Percentiles rank a stretch among this genome's conserved stretches.
Evolutionary conservation across 2,329 filamentous ascomycete genomes (phyloP).

Genomic region (Lachnellula suecica): DNA sequence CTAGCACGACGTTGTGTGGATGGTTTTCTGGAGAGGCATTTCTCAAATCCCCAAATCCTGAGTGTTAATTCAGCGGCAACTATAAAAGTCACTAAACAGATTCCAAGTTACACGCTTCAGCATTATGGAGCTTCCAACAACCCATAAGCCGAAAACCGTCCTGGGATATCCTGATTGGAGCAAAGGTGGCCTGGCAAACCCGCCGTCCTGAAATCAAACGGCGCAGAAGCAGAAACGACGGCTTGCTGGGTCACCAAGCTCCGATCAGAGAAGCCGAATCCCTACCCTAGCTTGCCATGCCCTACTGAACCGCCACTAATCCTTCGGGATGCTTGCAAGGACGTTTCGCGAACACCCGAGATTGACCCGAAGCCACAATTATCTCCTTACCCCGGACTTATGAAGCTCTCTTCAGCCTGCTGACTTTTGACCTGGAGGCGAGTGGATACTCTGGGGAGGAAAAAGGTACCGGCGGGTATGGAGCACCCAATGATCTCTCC

Average conservation of each 20-base stretch:
- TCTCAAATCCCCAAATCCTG: background rate
- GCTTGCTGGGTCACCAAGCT: background rate
- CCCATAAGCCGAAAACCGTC: background rate
- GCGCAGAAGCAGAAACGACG: background rate
- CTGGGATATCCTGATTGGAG: background rate
- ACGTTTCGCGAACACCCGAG: background rate
- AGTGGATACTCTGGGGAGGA: background rate
- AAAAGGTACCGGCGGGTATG: background rate
- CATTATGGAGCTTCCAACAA: background rate
- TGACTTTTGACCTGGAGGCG: background rate
- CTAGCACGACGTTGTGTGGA: background rate
- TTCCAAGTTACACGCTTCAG: too few relatives aligned
- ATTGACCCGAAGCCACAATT: constrained; percentile 3
- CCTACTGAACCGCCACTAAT: background rate
- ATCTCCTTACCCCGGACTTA: constrained; percentile 2
- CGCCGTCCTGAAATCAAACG: background rate
- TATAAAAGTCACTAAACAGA: too few relatives aligned
- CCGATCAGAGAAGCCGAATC: background rate
- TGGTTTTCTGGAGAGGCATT: background rate
- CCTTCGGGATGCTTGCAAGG: background rate
- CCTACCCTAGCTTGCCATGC: background rate
- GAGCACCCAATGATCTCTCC: background rate
- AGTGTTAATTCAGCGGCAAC: background rate
- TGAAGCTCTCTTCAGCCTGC: constrained; percentile 5
- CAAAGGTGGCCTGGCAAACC: background rate